Evolutionary conservation across 2,329 filamentous ascomycete species (phyloP).

Genomic region (Biscogniauxia sp.): DNA sequence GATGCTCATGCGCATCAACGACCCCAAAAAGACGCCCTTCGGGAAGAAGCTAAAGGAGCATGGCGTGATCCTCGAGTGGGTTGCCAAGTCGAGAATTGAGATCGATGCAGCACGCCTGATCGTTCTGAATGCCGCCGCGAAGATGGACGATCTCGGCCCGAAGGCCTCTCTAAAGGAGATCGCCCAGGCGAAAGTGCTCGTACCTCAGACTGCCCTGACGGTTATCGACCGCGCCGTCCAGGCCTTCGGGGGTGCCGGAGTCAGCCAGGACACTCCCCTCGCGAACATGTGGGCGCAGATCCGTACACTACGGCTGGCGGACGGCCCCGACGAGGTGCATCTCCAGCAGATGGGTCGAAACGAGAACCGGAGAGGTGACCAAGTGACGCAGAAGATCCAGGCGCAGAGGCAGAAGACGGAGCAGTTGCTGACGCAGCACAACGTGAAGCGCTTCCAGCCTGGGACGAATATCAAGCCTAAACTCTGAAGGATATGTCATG

Average conservation of each 20-base stretch:
- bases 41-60: slow-evolving; percentile 84
- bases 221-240: slow-evolving; percentile 96
- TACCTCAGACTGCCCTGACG: slow-evolving; percentile 75
- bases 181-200: slow-evolving; percentile 89
- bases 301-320: slow-evolving; percentile 79
- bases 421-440: slow-evolving; percentile 62
- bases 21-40: slow-evolving; percentile 86
- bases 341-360: slow-evolving; percentile 76
- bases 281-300: slow-evolving; percentile 79
- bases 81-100: slow-evolving; percentile 87
- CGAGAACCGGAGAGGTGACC: slow-evolving; percentile 69
- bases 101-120: slow-evolving; percentile 88
- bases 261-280: slow-evolving; percentile 91
- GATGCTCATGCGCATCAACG: slow-evolving; percentile 93
- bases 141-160: slow-evolving; percentile 85
- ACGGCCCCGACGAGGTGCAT: slow-evolving; percentile 96
- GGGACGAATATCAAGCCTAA: slow-evolving; percentile 51
- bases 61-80: slow-evolving; percentile 92
- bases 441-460: slow-evolving; percentile 44
- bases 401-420: slow-evolving; percentile 64
- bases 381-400: slow-evolving; percentile 59
- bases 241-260: slow-evolving; percentile 84
- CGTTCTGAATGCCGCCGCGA: slow-evolving; percentile 91
- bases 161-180: slow-evolving; percentile 92
- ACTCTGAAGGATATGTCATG: slow-evolving; percentile 35